phyloP scores from a whole-genome alignment of 768 basidiomycete genomes.

The Omphalotus guepiniiformis region DNA sequence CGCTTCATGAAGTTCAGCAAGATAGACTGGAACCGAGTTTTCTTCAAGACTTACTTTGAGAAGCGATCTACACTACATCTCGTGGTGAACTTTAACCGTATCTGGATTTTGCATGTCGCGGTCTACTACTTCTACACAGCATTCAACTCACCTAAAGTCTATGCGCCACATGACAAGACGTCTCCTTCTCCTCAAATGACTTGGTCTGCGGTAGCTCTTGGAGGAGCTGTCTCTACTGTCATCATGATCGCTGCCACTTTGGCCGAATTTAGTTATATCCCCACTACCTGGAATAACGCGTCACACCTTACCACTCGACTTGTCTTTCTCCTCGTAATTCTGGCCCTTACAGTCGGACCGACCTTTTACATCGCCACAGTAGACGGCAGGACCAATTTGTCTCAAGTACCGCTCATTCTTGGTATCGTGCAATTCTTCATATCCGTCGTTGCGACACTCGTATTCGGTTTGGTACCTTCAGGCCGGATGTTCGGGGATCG shows the following conservation, averaged over 20 bases:
- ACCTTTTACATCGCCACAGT: conserved; percentile 90
- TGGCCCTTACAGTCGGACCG: conserved; percentile 89
- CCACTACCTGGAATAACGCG: conserved; percentile 98
- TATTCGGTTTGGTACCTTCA: conserved; percentile 88
- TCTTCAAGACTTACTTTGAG: conserved; percentile 99
- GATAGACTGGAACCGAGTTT: conserved; percentile 91
- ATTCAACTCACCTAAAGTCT: conserved; percentile 93
- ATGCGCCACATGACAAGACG: conserved; percentile 64
- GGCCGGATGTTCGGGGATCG: conserved; percentile 99
- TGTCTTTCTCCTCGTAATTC: conserved; percentile 85
- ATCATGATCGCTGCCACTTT: conserved; percentile 95
- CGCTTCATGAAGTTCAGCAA: conserved; percentile 90
- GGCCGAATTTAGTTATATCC: conserved; percentile 95
- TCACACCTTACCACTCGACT: conserved; percentile 94
- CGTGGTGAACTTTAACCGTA: conserved; percentile 97
- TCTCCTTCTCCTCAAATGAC: conserved; percentile 83
- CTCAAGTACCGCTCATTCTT: conserved; percentile 82
- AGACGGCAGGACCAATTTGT: conserved; percentile 55
- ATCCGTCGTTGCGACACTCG: conserved; percentile 75
- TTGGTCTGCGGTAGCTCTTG: conserved; percentile 94
- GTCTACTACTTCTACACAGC: conserved; percentile 97
- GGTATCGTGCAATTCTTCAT: conserved; percentile 93
- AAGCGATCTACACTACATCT: conserved; percentile 91
- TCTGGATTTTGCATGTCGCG: conserved; percentile 95
- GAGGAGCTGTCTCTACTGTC: conserved; percentile 86